A percentile compares a stretch with the other conserved stretches of the same genome.
phyloP scores from a whole-genome alignment of 805 yeast genomes.

The Ogataea naganishii region DNA sequence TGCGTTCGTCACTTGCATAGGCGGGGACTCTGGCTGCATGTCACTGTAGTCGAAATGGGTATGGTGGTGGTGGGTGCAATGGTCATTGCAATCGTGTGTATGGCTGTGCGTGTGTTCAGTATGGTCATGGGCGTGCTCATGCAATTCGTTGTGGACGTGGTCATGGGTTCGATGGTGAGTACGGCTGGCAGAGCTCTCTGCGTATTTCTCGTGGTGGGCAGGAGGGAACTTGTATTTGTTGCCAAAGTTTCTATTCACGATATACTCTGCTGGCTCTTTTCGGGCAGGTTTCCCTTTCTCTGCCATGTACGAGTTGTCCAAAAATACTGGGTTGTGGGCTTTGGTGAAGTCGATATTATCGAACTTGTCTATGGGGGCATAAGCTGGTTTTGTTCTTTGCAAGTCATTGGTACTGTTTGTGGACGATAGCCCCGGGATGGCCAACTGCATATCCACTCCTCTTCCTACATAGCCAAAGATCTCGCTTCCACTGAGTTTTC shows the following conservation, averaged over 20 bases:
- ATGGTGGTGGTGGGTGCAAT: too few species aligned
- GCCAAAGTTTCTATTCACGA: conserved; percentile 1
- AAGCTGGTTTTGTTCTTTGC: conserved; percentile 19
- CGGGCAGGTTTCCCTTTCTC: conserved; percentile 18
- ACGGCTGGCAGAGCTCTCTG: too few species aligned
- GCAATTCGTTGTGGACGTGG: too few species aligned
- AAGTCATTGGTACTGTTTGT: conserved; percentile 14
- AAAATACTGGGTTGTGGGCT: conserved; percentile 7
- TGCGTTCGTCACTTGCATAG: conserved; percentile 15
- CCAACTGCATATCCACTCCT: conserved; percentile 49
- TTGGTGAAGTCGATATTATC: conserved; percentile 16
- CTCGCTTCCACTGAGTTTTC: conserved; percentile 71
- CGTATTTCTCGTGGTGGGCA: too few species aligned
- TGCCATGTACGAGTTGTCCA: conserved; percentile 16
- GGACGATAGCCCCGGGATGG: conserved; percentile 41
- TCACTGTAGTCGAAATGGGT: too few species aligned
- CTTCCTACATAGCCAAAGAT: conserved; percentile 60
- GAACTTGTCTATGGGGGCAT: conserved; percentile 28
- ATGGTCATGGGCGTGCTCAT: too few species aligned
- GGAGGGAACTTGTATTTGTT: conserved; percentile 3
- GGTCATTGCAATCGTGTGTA: too few species aligned
- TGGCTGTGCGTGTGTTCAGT: too few species aligned
- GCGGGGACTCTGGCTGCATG: too few species aligned
- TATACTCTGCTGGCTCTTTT: conserved; percentile 3
- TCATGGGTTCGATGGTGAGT: too few species aligned